Evolutionary conservation across 2,329 filamentous ascomycete species (phyloP).

Genomic region (Apiospora sp.): DNA sequence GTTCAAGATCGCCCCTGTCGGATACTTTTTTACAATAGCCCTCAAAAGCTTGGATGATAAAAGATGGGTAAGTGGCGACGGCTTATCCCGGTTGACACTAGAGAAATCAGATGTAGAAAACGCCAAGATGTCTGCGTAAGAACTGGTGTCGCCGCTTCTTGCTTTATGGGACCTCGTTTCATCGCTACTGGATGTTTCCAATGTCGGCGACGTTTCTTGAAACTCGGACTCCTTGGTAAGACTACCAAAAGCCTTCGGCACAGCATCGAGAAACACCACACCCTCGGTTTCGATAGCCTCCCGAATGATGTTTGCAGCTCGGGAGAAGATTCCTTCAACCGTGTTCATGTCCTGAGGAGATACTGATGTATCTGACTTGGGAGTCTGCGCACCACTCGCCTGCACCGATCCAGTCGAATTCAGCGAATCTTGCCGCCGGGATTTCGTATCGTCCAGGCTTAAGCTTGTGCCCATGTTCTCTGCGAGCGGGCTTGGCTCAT

Average conservation of each 20-base stretch:
- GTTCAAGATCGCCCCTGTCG: slow-evolving; percentile 17
- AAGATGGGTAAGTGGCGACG: slow-evolving; percentile 28
- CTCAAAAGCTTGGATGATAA: not conserved
- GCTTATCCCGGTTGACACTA: slow-evolving; percentile 41
- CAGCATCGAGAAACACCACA: slow-evolving; percentile 44
- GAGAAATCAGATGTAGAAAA: slow-evolving; percentile 46
- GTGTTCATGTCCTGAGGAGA: slow-evolving; percentile 6
- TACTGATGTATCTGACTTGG: not conserved
- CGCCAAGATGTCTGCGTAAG: slow-evolving; percentile 45
- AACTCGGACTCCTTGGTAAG: slow-evolving; percentile 8
- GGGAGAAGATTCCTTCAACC: slow-evolving; percentile 45
- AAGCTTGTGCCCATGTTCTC: not conserved
- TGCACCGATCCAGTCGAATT: not conserved
- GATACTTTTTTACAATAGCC: slow-evolving; percentile 9
- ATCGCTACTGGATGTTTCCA: slow-evolving; percentile 32
- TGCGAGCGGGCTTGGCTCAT: not conserved
- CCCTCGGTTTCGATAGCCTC: slow-evolving; percentile 53
- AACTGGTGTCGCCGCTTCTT: slow-evolving; percentile 19
- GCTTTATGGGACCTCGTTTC: slow-evolving; percentile 17
- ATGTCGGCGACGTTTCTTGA: slow-evolving; percentile 18
- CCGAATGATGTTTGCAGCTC: slow-evolving; percentile 51
- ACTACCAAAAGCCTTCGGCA: slow-evolving; percentile 28
- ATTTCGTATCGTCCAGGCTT: not conserved
- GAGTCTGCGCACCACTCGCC: not conserved
- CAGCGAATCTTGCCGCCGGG: not conserved